Evolutionary conservation across 257 asterid genomes (phyloP).

Genomic region (Verbascum thapsus): DNA sequence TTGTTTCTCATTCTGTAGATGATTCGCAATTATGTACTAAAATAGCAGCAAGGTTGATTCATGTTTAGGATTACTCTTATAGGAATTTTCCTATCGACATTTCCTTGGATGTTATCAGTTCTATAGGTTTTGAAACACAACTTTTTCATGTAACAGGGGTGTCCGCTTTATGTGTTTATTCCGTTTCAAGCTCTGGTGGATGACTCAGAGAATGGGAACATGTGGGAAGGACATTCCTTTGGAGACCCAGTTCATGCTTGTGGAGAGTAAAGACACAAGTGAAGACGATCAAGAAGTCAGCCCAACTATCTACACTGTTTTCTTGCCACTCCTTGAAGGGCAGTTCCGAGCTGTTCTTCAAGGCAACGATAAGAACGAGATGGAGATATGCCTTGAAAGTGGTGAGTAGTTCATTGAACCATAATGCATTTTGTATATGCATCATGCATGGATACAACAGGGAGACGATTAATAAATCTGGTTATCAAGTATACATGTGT

Average conservation of each 20-base stretch:
- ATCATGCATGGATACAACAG: background rate
- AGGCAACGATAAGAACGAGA: constrained; percentile 81
- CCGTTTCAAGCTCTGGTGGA: constrained; percentile 99
- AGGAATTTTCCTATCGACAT: too few relatives aligned
- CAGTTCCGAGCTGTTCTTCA: constrained; percentile 97
- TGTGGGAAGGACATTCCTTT: constrained; percentile 87
- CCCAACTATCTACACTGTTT: constrained; percentile 75
- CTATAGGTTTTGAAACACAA: too few relatives aligned
- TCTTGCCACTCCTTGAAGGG: constrained; percentile 95
- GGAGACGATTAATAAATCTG: too few relatives aligned
- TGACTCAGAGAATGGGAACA: constrained; percentile 97
- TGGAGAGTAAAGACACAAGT: constrained; percentile 78
- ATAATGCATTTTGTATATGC: background rate
- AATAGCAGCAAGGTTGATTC: too few relatives aligned
- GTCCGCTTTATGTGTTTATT: constrained; percentile 89
- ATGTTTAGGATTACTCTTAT: too few relatives aligned
- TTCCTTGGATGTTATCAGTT: too few relatives aligned
- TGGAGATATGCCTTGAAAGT: constrained; percentile 97
- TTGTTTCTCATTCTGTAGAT: background rate
- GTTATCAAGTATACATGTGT: too few relatives aligned
- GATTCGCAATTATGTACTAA: background rate
- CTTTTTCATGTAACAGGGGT: constrained; percentile 50
- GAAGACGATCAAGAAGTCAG: constrained; percentile 59
- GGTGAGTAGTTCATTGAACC: constrained; percentile 47
- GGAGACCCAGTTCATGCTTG: constrained; percentile 95